Conservation (phyloP, 495 filamentous ascomycete genomes). For the Neurospora sp. region DNA sequence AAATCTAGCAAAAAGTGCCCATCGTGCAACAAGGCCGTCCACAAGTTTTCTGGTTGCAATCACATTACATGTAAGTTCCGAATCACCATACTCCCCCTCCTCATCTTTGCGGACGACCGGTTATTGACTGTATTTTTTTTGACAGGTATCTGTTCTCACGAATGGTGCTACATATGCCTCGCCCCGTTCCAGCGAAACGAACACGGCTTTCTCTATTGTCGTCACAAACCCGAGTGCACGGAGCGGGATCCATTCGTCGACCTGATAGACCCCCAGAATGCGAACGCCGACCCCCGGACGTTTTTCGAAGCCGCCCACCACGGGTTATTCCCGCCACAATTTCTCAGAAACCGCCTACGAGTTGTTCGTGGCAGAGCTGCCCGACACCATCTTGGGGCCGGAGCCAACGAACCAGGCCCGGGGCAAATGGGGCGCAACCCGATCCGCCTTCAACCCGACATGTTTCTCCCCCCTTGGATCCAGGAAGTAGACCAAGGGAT, state of each 20-base stretch:
- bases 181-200: constrained; percentile 20
- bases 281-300: background rate
- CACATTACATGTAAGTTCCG: constrained; percentile 35
- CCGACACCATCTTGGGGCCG: background rate
- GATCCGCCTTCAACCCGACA: background rate
- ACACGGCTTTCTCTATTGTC: constrained; percentile 21
- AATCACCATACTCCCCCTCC: background rate
- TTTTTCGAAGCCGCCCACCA: background rate
- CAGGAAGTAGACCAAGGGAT: background rate
- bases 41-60: constrained; percentile 38
- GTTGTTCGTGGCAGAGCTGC: background rate
- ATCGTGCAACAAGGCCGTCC: constrained; percentile 30
- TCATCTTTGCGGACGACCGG: background rate
- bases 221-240: constrained; percentile 21
- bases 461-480: background rate
- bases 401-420: background rate
- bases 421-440: background rate
- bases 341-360: background rate
- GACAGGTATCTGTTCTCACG: constrained; percentile 29
- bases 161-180: constrained; percentile 39
- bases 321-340: background rate
- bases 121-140: background rate
- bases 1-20: constrained; percentile 35
- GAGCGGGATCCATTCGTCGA: constrained; percentile 15
- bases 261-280: constrained; percentile 5